Evolutionary conservation across 1,139 yeast genomes (phyloP).

Genomic region (Yamadazyma pseudoaaseri): DNA sequence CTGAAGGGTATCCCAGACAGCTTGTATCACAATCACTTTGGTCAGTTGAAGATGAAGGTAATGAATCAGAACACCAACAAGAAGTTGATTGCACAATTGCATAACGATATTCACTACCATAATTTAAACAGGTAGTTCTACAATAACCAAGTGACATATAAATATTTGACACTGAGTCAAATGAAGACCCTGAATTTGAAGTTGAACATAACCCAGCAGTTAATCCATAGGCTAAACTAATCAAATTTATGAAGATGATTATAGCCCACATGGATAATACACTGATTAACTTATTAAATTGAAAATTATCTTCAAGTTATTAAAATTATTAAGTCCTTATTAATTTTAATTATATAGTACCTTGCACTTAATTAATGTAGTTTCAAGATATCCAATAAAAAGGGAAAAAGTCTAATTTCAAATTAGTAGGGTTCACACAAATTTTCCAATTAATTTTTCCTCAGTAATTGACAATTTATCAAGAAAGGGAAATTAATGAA

Average conservation of each 20-base stretch:
- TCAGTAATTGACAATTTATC: background rate
- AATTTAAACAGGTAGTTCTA: conserved; percentile 37
- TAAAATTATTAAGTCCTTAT: too few relatives aligned
- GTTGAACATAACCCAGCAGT: conserved; percentile 43
- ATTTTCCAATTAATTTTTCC: background rate
- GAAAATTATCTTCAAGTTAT: too few relatives aligned
- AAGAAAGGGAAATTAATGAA: background rate
- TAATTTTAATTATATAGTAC: too few relatives aligned
- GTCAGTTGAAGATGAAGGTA: conserved; percentile 41
- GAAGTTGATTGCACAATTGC: conserved; percentile 51
- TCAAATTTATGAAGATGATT: background rate
- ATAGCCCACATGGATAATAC: background rate
- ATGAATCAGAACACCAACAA: conserved; percentile 63
- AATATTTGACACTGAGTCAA: conserved; percentile 19
- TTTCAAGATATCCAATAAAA: too few relatives aligned
- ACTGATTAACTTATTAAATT: too few relatives aligned
- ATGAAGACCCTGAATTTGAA: conserved; percentile 34
- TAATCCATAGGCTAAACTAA: conserved; percentile 9
- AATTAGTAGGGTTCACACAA: background rate
- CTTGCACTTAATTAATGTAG: too few relatives aligned
- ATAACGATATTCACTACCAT: conserved; percentile 42
- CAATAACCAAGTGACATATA: conserved; percentile 59
- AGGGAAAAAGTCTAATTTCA: background rate
- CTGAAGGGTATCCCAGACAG: conserved; percentile 51
- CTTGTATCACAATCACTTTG: conserved; percentile 37